Conservation (phyloP, 176 grass and related monocot species). For the Oryza coarctata region DNA sequence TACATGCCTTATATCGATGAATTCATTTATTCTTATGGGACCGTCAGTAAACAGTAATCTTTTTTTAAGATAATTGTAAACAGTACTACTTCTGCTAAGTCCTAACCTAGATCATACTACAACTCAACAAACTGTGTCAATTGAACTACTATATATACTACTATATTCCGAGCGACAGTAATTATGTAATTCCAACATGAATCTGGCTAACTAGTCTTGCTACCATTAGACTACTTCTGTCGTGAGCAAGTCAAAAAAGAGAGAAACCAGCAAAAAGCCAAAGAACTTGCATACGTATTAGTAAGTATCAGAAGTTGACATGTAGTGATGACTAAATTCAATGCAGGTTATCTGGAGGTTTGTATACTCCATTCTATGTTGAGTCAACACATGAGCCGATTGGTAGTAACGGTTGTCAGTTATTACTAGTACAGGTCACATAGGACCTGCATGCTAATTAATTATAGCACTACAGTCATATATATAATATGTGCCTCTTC, state of each 20-base stretch:
- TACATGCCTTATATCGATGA: background rate
- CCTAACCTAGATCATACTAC: background rate
- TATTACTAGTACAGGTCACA: background rate
- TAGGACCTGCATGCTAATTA: background rate
- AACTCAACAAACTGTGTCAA: background rate
- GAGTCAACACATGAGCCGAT: background rate
- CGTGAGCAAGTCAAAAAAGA: slow-evolving; percentile 21
- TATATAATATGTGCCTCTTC: background rate
- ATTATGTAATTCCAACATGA: slow-evolving; percentile 9
- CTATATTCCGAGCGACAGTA: background rate
- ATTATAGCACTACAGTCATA: background rate
- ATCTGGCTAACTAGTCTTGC: background rate
- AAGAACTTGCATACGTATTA: background rate
- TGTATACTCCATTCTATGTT: background rate
- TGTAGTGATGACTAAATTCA: slow-evolving; percentile 1
- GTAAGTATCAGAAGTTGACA: background rate
- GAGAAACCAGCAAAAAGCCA: background rate
- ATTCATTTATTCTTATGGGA: background rate
- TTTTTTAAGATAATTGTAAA: too few species aligned
- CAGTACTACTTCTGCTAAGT: background rate
- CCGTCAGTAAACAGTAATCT: slow-evolving; percentile 10
- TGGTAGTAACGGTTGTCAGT: background rate
- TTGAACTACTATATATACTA: background rate
- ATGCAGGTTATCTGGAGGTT: background rate
- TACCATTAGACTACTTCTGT: background rate